A percentile compares a stretch with the other conserved stretches of the same genome.
Conservation (phyloP, 768 basidiomycete genomes). For the Podaxis rugospora region DNA sequence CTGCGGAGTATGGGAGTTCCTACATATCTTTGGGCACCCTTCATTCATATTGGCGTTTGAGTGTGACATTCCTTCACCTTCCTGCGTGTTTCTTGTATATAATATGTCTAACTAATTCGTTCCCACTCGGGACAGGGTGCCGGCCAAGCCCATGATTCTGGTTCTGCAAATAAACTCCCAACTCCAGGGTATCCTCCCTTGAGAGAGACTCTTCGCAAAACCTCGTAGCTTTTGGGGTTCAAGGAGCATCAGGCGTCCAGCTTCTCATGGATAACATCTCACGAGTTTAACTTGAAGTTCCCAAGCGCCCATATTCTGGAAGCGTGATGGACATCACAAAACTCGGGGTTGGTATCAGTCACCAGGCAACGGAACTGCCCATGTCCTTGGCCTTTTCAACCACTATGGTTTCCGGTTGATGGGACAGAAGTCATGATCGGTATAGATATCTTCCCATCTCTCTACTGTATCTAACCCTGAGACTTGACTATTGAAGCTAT, state of each 20-base stretch:
- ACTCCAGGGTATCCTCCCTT: background rate
- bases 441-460: background rate
- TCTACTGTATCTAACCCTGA: background rate
- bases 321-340: too few species aligned
- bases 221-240: background rate
- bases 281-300: too few species aligned
- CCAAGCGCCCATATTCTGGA: too few species aligned
- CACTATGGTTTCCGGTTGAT: too few species aligned
- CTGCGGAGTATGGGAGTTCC: constrained; percentile 13
- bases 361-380: too few species aligned
- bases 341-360: too few species aligned
- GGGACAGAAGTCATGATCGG: too few species aligned
- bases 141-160: background rate
- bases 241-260: background rate
- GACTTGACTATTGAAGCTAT: background rate
- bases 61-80: background rate
- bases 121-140: background rate
- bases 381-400: too few species aligned
- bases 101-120: background rate
- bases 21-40: constrained; percentile 17
- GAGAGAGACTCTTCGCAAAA: background rate
- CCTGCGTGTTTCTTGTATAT: background rate
- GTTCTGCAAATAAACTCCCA: background rate
- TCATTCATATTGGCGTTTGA: constrained; percentile 20
- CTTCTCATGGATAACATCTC: background rate